phyloP scores from a whole-genome alignment of 1,139 yeast species.

The Yamadazyma diospyri region DNA sequence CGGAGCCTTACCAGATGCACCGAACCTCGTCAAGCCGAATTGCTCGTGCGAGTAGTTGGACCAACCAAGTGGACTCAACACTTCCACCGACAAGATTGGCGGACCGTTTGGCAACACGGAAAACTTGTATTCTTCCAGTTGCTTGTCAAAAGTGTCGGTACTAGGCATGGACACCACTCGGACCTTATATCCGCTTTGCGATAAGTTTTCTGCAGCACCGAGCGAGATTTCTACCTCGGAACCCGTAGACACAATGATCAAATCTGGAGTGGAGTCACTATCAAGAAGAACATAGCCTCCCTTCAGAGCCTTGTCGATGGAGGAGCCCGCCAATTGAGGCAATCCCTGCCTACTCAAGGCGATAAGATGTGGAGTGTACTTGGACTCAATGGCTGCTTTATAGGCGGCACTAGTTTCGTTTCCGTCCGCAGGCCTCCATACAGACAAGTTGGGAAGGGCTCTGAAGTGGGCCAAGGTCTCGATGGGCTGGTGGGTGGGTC shows the following conservation, averaged over 20 bases:
- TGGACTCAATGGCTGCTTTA: constrained; percentile 68
- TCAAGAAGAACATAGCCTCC: constrained; percentile 87
- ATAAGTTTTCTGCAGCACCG: constrained; percentile 70
- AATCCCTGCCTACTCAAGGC: constrained; percentile 97
- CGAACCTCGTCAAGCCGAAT: constrained; percentile 93
- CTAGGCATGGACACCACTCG: constrained; percentile 92
- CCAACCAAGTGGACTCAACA: constrained; percentile 92
- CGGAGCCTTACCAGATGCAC: constrained; percentile 92
- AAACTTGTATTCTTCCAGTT: constrained; percentile 73
- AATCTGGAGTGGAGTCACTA: constrained; percentile 63
- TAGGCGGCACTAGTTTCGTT: constrained; percentile 98
- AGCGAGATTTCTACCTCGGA: constrained; percentile 87
- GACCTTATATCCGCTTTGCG: constrained; percentile 50
- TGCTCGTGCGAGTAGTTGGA: constrained; percentile 93
- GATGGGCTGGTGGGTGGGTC: constrained; percentile 99
- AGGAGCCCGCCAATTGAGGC: constrained; percentile 92
- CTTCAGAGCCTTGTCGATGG: constrained; percentile 85
- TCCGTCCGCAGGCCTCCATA: constrained; percentile 99
- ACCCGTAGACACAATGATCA: constrained; percentile 88
- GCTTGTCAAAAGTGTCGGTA: constrained; percentile 83
- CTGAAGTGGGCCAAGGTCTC: constrained; percentile 98
- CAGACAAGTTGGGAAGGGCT: constrained; percentile 91
- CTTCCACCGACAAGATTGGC: constrained; percentile 94
- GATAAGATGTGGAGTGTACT: constrained; percentile 78
- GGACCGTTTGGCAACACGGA: constrained; percentile 91